Evolutionary conservation across 1,284 basidiomycete species (phyloP).

Genomic region (Rhodotorula sp.): DNA sequence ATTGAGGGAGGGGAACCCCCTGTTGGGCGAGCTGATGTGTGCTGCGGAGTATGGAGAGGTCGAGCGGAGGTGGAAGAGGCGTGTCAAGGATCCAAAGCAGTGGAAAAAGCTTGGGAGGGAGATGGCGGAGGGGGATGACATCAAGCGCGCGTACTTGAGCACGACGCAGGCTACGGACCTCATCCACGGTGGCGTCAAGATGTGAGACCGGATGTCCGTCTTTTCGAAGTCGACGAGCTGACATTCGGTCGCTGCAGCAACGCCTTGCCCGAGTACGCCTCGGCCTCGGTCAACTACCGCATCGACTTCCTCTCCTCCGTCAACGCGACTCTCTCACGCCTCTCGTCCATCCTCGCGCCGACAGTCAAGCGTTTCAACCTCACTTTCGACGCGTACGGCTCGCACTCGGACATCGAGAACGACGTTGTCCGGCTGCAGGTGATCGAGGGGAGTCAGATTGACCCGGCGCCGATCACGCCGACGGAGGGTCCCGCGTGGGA

Average conservation of each 20-base stretch:
- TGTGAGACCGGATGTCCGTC: conserved; percentile 22
- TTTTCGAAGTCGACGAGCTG: neutral
- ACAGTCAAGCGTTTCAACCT: conserved; percentile 58
- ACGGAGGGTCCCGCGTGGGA: conserved; percentile 53
- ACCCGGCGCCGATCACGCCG: conserved; percentile 60
- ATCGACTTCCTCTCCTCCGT: conserved; percentile 57
- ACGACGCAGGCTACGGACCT: conserved; percentile 71
- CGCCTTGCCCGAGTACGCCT: conserved; percentile 37
- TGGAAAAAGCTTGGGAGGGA: conserved; percentile 53
- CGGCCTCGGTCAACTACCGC: conserved; percentile 58
- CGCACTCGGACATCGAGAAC: neutral
- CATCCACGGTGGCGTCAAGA: conserved; percentile 65
- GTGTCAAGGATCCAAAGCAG: conserved; percentile 50
- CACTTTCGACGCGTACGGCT: conserved; percentile 54
- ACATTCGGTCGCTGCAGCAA: conserved; percentile 19
- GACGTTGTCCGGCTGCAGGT: conserved; percentile 22
- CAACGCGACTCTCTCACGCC: conserved; percentile 52
- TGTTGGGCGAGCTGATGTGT: conserved; percentile 53
- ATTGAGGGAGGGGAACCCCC: conserved; percentile 50
- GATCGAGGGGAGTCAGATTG: conserved; percentile 50
- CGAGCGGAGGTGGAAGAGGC: conserved; percentile 50
- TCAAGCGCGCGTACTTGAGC: conserved; percentile 54
- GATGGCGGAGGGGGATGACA: conserved; percentile 50
- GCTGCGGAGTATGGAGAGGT: conserved; percentile 57
- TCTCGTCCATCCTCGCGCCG: conserved; percentile 52